A percentile compares a stretch with the other conserved stretches of the same genome.
phyloP scores from a whole-genome alignment of 768 basidiomycete species.

The Lactarius quietus region DNA sequence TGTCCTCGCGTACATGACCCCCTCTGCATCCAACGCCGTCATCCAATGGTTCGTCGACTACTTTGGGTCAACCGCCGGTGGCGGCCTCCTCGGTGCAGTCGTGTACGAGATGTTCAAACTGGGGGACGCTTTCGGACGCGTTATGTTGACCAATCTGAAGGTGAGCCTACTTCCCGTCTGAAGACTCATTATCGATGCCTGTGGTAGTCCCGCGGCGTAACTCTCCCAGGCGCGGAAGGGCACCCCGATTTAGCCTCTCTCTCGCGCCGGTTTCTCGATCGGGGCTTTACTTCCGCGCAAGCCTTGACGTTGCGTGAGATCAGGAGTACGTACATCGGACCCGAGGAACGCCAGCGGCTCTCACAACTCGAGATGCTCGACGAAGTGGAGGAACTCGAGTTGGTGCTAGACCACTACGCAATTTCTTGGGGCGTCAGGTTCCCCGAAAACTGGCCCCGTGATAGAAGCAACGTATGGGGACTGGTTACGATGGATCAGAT shows the following conservation, averaged over 20 bases:
- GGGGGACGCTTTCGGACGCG: constrained; percentile 82
- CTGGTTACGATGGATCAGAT: constrained; percentile 5
- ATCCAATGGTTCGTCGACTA: constrained; percentile 70
- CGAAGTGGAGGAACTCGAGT: constrained; percentile 90
- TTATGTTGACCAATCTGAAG: constrained; percentile 87
- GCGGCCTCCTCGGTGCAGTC: constrained; percentile 48
- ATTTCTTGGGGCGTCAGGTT: constrained; percentile 66
- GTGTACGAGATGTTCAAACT: constrained; percentile 95
- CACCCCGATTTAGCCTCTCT: constrained; percentile 58
- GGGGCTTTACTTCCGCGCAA: constrained; percentile 51
- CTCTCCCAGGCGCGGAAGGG: constrained; percentile 67
- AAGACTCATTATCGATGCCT: background rate
- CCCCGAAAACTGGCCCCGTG: constrained; percentile 11
- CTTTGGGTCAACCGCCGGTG: constrained; percentile 35
- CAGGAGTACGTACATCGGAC: constrained; percentile 45
- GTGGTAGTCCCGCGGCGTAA: constrained; percentile 40
- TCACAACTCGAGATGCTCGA: constrained; percentile 82
- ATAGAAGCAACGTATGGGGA: constrained; percentile 5
- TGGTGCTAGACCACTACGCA: constrained; percentile 87
- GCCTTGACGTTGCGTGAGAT: constrained; percentile 72
- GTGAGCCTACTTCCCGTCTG: constrained; percentile 36
- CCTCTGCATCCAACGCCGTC: constrained; percentile 52
- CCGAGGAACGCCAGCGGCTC: constrained; percentile 60
- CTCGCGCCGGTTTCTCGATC: constrained; percentile 52
- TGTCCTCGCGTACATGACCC: constrained; percentile 83